phyloP scores from a whole-genome alignment of 805 yeast species.

The Nakazawaea peltata region DNA sequence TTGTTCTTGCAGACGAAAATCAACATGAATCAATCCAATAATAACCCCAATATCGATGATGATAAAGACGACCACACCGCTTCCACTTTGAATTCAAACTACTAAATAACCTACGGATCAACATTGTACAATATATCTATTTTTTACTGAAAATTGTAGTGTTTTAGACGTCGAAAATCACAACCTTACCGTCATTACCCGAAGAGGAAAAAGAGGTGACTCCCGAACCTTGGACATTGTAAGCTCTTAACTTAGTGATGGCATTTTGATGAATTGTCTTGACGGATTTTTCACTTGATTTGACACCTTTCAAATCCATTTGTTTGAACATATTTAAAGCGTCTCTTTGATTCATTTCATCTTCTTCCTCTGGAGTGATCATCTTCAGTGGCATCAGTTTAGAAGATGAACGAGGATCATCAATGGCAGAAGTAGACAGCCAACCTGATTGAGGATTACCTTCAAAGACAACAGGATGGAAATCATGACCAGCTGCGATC shows the following conservation, averaged over 20 bases:
- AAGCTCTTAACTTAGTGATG: slow-evolving; percentile 57
- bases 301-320: slow-evolving; percentile 87
- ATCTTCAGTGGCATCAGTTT: slow-evolving; percentile 17
- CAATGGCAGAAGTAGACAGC: slow-evolving; percentile 51
- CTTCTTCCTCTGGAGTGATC: slow-evolving; percentile 32
- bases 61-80: not conserved
- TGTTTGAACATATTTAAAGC: slow-evolving; percentile 93
- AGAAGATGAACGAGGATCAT: slow-evolving; percentile 43
- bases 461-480: slow-evolving; percentile 80
- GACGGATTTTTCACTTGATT: slow-evolving; percentile 35
- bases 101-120: not conserved
- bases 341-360: slow-evolving; percentile 58
- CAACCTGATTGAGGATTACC: slow-evolving; percentile 60
- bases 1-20: slow-evolving; percentile 6
- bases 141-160: not conserved
- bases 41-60: not conserved
- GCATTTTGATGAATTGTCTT: slow-evolving; percentile 89
- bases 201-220: slow-evolving; percentile 61
- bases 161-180: slow-evolving; percentile 49
- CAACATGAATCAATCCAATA: not conserved
- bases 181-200: slow-evolving; percentile 90
- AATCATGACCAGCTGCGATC: slow-evolving; percentile 87
- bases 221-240: slow-evolving; percentile 28
- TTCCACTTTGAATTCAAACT: not conserved
- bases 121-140: not conserved